Conservation (phyloP, 192 early-diverging fungal genomes). For the Backusella parvicylindrica region DNA sequence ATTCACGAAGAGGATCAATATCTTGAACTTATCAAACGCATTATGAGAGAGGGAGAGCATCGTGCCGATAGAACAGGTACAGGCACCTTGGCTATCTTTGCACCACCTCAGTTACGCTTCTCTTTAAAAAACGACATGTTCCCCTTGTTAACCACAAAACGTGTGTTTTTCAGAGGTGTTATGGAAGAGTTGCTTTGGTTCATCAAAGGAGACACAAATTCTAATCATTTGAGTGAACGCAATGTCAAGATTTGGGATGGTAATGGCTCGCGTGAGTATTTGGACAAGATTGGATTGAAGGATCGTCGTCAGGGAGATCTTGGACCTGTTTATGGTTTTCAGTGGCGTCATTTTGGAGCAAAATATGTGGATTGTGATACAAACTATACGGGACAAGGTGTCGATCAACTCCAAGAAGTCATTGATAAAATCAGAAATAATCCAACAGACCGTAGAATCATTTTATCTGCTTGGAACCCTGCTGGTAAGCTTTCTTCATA, state of each 20-base stretch:
- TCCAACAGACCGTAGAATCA: conserved; percentile 88
- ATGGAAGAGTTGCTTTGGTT: conserved; percentile 97
- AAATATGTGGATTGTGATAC: conserved; percentile 76
- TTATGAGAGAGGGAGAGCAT: conserved; percentile 68
- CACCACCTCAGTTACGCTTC: conserved; percentile 86
- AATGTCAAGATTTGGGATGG: conserved; percentile 83
- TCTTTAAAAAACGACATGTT: conserved; percentile 69
- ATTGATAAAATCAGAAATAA: conserved; percentile 81
- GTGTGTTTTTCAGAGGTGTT: conserved; percentile 87
- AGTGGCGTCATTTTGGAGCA: conserved; percentile 99
- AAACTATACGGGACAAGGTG: conserved; percentile 88
- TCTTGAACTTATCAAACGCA: conserved; percentile 65
- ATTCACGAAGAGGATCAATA: conserved; percentile 86
- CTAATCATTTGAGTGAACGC: conserved; percentile 69
- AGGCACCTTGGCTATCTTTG: conserved; percentile 78
- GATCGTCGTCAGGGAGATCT: conserved; percentile 83
- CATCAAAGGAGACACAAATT: conserved; percentile 85
- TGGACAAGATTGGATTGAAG: conserved; percentile 79
- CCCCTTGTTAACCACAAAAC: conserved; percentile 94
- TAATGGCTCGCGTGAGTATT: conserved; percentile 86
- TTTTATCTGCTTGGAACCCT: conserved; percentile 97
- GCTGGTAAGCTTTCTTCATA: conserved; percentile 49
- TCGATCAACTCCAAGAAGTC: conserved; percentile 88
- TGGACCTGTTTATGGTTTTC: conserved; percentile 97
- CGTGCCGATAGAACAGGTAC: conserved; percentile 91